These are phyloP conservation scores for Aspergillus terreus DNA, from an alignment of 2,329 filamentous ascomycete species.

Conservation along the genomic window DNA sequence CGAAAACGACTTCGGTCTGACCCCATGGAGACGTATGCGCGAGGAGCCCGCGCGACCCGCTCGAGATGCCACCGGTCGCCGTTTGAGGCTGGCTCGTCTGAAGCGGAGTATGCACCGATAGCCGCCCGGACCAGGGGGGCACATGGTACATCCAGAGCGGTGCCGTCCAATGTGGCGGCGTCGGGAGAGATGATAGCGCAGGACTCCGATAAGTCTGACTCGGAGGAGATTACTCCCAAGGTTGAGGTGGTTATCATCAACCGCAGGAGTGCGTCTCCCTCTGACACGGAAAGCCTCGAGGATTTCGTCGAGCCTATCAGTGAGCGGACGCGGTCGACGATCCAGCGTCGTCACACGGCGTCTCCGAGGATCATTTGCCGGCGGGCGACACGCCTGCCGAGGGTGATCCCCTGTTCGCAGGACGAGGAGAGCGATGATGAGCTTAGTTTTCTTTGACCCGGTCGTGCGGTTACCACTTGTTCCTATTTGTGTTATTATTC, in stretches of 20 bases:
- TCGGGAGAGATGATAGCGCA: neutral
- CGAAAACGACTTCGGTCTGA: constrained; percentile 22
- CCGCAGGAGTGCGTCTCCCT: constrained; percentile 8
- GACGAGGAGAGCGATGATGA: constrained; percentile 37
- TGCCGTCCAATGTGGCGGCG: constrained; percentile 11
- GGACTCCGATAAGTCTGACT: neutral
- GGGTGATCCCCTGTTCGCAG: constrained; percentile 23
- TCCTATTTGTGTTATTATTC: neutral
- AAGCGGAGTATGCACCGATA: constrained; percentile 11
- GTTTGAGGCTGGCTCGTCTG: constrained; percentile 2
- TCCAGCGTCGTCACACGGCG: neutral
- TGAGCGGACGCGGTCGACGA: constrained; percentile 7
- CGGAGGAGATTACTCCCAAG: neutral
- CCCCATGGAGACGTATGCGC: constrained; percentile 11
- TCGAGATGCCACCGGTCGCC: neutral
- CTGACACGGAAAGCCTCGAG: neutral
- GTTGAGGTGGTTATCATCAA: constrained; percentile 33
- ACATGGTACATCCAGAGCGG: constrained; percentile 16
- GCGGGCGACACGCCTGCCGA: neutral
- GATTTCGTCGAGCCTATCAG: constrained; percentile 9
- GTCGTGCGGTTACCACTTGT: too few relatives aligned
- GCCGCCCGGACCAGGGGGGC: constrained; percentile 17
- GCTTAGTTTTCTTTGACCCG: constrained; percentile 31
- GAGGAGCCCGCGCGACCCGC: constrained; percentile 4
- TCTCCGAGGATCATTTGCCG: neutral